These are phyloP conservation scores for Silybum marianum DNA, from an alignment of 129 eudicot species.

Conservation along the genomic window DNA sequence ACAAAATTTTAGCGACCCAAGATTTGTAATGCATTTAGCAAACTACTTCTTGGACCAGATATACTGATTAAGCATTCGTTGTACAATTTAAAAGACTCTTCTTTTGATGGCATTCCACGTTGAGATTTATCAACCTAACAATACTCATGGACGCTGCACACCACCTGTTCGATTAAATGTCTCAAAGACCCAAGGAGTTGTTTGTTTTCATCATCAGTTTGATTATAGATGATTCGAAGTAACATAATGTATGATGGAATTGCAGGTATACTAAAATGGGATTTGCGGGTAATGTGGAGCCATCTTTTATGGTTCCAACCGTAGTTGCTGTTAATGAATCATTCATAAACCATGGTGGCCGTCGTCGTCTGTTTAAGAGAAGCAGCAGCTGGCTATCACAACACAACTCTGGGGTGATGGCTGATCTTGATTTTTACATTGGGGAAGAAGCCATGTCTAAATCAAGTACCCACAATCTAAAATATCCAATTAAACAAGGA, in stretches of 20 bases:
- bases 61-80: not conserved
- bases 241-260: not conserved
- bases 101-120: too few species aligned
- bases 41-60: not conserved
- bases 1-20: not conserved
- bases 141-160: not conserved
- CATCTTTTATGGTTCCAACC: conserved; percentile 75
- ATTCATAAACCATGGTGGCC: conserved; percentile 62
- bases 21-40: not conserved
- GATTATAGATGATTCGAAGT: not conserved
- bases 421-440: conserved; percentile 90
- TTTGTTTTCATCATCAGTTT: not conserved
- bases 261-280: conserved; percentile 97
- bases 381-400: conserved; percentile 76
- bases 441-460: conserved; percentile 87
- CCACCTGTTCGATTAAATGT: conserved; percentile 34
- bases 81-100: not conserved
- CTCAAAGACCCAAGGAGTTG: conserved; percentile 2
- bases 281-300: conserved; percentile 95
- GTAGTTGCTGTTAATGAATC: conserved; percentile 90
- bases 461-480: conserved; percentile 70
- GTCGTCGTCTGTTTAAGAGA: conserved; percentile 55
- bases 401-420: conserved; percentile 93
- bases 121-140: not conserved
- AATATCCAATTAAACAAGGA: conserved; percentile 78